Evolutionary conservation across 768 basidiomycete species (phyloP).

Genomic region (Trametes meyenii): DNA sequence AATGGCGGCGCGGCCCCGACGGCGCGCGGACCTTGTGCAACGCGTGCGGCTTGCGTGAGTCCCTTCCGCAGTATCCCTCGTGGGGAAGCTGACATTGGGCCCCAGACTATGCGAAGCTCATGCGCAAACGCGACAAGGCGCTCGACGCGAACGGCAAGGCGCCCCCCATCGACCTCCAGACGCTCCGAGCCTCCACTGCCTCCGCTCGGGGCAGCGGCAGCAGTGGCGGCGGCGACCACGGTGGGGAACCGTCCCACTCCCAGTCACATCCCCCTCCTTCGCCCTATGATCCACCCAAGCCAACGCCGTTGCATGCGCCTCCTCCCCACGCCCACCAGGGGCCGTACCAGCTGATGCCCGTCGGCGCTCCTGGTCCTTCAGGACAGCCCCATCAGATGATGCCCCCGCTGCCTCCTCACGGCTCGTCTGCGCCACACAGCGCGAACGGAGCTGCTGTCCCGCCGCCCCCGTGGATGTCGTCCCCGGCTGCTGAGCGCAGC

Average conservation of each 20-base stretch:
- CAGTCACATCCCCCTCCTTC: conserved; percentile 16
- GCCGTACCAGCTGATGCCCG: conserved; percentile 29
- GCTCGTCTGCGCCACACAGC: conserved; percentile 18
- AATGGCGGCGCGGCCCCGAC: conserved; percentile 85
- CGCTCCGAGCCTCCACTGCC: conserved; percentile 60
- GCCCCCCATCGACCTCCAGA: conserved; percentile 71
- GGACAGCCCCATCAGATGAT: conserved; percentile 26
- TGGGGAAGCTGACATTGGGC: not conserved
- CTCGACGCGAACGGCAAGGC: conserved; percentile 53
- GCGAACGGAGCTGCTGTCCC: conserved; percentile 21
- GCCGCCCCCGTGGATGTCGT: conserved; percentile 29
- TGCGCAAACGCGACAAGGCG: conserved; percentile 76
- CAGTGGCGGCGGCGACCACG: conserved; percentile 10
- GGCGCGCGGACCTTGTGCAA: conserved; percentile 85
- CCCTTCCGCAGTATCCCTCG: conserved; percentile 13
- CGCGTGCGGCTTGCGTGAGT: conserved; percentile 83
- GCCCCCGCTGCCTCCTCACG: conserved; percentile 26
- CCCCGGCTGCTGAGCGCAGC: conserved; percentile 15
- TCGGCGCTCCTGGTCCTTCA: conserved; percentile 11
- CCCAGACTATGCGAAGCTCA: conserved; percentile 80
- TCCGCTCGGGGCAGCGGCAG: conserved; percentile 28
- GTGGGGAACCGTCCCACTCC: conserved; percentile 16
- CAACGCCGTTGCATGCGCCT: conserved; percentile 18
- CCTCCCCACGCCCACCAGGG: conserved; percentile 20
- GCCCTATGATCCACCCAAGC: conserved; percentile 25